Evolutionary conservation across 2,329 filamentous ascomycete species (phyloP).

Genomic region (Penicillium sp.): DNA sequence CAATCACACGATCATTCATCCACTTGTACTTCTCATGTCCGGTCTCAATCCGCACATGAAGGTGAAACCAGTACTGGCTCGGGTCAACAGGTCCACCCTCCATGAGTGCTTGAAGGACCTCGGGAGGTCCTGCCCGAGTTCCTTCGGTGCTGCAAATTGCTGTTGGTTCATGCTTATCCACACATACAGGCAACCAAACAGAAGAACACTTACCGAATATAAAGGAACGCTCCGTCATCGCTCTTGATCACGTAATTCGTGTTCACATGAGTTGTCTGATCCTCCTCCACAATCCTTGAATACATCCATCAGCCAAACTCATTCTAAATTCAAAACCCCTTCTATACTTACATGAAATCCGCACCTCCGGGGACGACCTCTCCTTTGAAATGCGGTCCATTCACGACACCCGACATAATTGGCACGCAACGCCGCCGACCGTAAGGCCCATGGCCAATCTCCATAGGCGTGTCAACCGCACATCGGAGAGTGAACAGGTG

Average conservation of each 20-base stretch:
- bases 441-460: constrained; percentile 27
- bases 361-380: constrained; percentile 27
- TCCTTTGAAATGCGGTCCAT: constrained; percentile 23
- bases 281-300: constrained; percentile 28
- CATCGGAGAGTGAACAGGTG: constrained; percentile 28
- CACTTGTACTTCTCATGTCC: constrained; percentile 27
- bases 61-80: constrained; percentile 28
- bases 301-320: not conserved
- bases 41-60: constrained; percentile 28
- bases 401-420: constrained; percentile 22
- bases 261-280: constrained; percentile 30
- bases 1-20: constrained; percentile 31
- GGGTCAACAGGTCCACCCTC: constrained; percentile 26
- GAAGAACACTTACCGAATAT: constrained; percentile 20
- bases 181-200: not conserved
- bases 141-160: constrained; percentile 22
- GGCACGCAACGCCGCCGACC: constrained; percentile 27
- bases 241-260: constrained; percentile 30
- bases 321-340: not conserved
- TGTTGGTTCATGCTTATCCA: not conserved
- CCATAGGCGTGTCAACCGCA: constrained; percentile 25
- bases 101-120: constrained; percentile 28
- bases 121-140: constrained; percentile 27
- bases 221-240: constrained; percentile 27
- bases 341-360: constrained; percentile 25